Evolutionary conservation across 768 basidiomycete genomes (phyloP), one percentile per base, ranked within the genome.

Genomic region (Naematelia encephala): DNA sequence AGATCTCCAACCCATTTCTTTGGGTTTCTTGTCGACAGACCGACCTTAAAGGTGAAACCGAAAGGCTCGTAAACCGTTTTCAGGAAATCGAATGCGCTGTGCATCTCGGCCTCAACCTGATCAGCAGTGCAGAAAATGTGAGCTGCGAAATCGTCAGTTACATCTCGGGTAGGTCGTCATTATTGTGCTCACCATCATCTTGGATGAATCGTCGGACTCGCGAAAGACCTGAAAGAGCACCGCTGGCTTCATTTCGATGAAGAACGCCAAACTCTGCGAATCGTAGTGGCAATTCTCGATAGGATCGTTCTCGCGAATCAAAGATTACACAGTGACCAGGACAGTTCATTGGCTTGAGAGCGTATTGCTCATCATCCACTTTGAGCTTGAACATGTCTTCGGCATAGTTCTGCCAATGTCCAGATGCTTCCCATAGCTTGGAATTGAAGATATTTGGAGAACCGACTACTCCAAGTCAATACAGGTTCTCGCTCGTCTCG

Each of bases 191-290:
- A 74, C 72, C 92, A 76, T 99, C 96, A 73, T 98, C 96, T 79
- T 98, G 96, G 56, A 91, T 87, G 79, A 99, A 98, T 46, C 96
- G 82, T 57, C 96, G 82, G 45, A 98, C 96, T 59, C 96, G 84
- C 14, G 91, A 93, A 68, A 98, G 78, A 8, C 96, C 96, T 13
- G 89, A 90, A 65, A 99, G 78, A 3, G 94, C 91, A 27, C 96
- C 96, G 34, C 87, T 89, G 0, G 96, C 93, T 76, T 98, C 96
- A 70, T 98, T 99, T 58, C 94, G 82, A 77, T 98, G 96, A 53
- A 98, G 82, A 65, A 98, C 90, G 66, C 96, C 96, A 71, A 99
- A 99, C 74, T 99, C 96, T 4, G 94, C 94, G 88, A 97, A 91
- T 25, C 96, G 86, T 65, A 99, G 86, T 5, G 96, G 96, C 13